Conservation (phyloP, 2,329 filamentous ascomycete species). For the Xylaria sp. region DNA sequence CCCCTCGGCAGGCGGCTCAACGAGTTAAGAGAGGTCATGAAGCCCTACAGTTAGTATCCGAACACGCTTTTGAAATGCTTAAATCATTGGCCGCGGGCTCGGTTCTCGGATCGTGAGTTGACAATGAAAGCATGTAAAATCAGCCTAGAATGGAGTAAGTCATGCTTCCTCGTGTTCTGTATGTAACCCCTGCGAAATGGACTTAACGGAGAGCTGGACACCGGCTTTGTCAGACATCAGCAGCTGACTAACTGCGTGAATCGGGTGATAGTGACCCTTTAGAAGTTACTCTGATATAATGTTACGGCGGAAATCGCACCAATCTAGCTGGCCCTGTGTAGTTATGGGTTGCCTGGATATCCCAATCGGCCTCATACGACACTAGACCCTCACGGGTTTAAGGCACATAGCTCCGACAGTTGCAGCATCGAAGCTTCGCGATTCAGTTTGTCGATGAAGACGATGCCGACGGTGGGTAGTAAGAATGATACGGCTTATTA, state of each 20-base stretch:
- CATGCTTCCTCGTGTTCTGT: background rate
- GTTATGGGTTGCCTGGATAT: background rate
- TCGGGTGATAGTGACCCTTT: background rate
- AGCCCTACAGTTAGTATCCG: no score
- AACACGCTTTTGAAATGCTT: background rate
- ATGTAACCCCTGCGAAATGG: constrained; percentile 6
- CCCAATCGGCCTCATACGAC: background rate
- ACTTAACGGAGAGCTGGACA: constrained; percentile 26
- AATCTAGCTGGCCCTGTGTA: background rate
- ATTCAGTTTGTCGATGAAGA: background rate
- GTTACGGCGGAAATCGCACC: background rate
- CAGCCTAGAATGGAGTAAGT: background rate
- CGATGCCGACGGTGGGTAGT: background rate
- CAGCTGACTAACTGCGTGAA: constrained; percentile 12
- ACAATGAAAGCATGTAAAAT: background rate
- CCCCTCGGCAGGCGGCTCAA: no score
- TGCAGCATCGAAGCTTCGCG: constrained; percentile 12
- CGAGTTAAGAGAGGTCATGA: no score
- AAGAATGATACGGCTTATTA: constrained; percentile 6
- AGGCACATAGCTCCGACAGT: constrained; percentile 19
- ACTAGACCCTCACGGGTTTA: constrained; percentile 17
- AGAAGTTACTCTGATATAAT: background rate
- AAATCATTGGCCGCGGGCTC: background rate
- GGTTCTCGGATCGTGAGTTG: background rate
- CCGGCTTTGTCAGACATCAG: constrained; percentile 5